Conservation (phyloP, 108 stramenopile genomes). For the Skeletonema costatum region DNA sequence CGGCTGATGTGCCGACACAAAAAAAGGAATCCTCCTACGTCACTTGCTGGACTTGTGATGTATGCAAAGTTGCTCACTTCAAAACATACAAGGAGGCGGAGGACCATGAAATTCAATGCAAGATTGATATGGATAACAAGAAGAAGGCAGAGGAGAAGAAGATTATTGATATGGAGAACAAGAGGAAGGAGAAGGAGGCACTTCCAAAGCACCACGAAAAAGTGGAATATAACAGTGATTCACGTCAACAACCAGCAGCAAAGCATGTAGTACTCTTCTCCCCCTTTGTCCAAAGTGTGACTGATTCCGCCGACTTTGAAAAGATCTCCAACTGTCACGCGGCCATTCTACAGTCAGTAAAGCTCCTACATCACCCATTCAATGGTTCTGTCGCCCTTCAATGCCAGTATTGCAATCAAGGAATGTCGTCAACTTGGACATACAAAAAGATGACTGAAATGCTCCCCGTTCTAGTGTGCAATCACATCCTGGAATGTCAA, state of each 20-base stretch:
- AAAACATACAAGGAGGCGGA: not conserved
- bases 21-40: not conserved
- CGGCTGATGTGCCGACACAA: not conserved
- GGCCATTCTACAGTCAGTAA: constrained; percentile 8
- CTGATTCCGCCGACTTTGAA: constrained; percentile 3
- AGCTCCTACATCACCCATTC: constrained; percentile 6
- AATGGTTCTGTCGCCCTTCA: constrained; percentile 9
- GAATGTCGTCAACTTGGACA: not conserved
- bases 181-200: not conserved
- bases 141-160: not conserved
- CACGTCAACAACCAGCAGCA: not conserved
- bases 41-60: constrained; percentile 1
- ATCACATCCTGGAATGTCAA: not conserved
- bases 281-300: constrained; percentile 3
- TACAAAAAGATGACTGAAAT: not conserved
- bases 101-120: constrained; percentile 1
- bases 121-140: not conserved
- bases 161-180: not conserved
- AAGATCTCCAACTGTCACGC: constrained; percentile 14
- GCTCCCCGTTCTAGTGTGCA: constrained; percentile 4
- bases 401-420: constrained; percentile 10
- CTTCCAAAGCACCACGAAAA: not conserved
- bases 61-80: constrained; percentile 6
- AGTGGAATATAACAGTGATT: not conserved
- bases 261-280: constrained; percentile 12